These are phyloP conservation scores for Coprinopsis sp. DNA, from an alignment of 768 basidiomycete genomes.

Conservation along the genomic window DNA sequence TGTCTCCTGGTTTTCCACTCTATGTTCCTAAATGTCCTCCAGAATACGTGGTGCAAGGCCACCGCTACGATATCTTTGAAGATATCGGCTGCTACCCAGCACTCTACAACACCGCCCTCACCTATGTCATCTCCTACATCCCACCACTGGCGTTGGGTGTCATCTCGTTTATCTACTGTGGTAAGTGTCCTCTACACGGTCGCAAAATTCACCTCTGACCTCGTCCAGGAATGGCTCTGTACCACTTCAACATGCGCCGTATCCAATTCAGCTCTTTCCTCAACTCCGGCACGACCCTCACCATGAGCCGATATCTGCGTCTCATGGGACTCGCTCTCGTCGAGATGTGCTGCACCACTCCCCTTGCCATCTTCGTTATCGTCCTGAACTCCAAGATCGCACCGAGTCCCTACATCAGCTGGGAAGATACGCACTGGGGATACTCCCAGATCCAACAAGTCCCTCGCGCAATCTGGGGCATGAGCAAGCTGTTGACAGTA, in stretches of 20 bases:
- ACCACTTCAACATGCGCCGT: background rate
- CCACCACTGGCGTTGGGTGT: conserved; percentile 39
- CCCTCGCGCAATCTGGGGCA: conserved; percentile 41
- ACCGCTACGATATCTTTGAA: conserved; percentile 57
- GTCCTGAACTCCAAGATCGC: conserved; percentile 28
- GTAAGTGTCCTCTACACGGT: no score
- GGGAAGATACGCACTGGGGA: conserved; percentile 44
- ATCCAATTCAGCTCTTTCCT: conserved; percentile 39
- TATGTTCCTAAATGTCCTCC: conserved; percentile 21
- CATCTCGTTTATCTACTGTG: conserved; percentile 34
- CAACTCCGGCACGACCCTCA: conserved; percentile 39
- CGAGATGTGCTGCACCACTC: conserved; percentile 45
- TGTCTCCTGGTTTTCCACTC: conserved; percentile 17
- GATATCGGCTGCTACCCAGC: conserved; percentile 53
- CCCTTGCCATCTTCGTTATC: conserved; percentile 35
- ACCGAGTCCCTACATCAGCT: conserved; percentile 42
- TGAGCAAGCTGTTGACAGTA: conserved; percentile 14
- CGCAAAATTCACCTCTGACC: no score
- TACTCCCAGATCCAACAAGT: conserved; percentile 43
- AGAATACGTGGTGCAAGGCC: conserved; percentile 52
- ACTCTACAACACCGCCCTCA: conserved; percentile 43
- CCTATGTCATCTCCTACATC: conserved; percentile 39
- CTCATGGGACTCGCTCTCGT: conserved; percentile 50
- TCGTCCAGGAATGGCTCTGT: background rate
- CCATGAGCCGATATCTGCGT: conserved; percentile 45